These are phyloP conservation scores for Fraxinus nigra DNA, from an alignment of 305 asterid species.

Conservation along the genomic window DNA sequence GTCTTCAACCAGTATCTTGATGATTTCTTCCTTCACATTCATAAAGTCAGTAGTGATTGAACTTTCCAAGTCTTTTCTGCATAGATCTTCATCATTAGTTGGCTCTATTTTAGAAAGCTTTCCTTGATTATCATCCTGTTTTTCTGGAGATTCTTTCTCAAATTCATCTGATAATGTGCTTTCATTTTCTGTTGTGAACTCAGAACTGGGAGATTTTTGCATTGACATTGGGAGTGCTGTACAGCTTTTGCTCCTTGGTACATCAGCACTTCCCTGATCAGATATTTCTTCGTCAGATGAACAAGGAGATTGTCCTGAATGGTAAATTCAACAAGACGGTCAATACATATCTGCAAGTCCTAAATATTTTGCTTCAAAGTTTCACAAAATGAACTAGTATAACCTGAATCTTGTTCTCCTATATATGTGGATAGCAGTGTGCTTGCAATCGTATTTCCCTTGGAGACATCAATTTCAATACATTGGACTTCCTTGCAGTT, in stretches of 20 bases:
- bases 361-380: constrained; percentile 2
- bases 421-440: constrained; percentile 25
- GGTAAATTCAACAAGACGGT: neutral
- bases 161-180: constrained; percentile 18
- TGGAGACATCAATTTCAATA: constrained; percentile 41
- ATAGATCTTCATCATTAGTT: constrained; percentile 18
- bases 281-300: constrained; percentile 41
- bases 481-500: constrained; percentile 66
- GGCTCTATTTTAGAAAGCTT: constrained; percentile 26
- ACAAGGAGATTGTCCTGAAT: constrained; percentile 36
- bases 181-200: constrained; percentile 30
- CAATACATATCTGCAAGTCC: constrained; percentile 3
- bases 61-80: constrained; percentile 23
- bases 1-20: constrained; percentile 21
- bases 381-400: constrained; percentile 10
- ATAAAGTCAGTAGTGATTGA: constrained; percentile 15
- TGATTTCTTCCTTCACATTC: constrained; percentile 25
- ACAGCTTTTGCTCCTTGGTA: constrained; percentile 55
- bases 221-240: constrained; percentile 34
- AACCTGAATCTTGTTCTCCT: constrained; percentile 27
- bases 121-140: constrained; percentile 19
- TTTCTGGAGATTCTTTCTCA: constrained; percentile 9
- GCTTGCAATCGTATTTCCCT: constrained; percentile 19
- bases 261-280: constrained; percentile 21
- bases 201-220: constrained; percentile 25